These are phyloP conservation scores for Diaporthe sp. DNA, from an alignment of 2,329 filamentous ascomycete genomes.

Conservation along the genomic window DNA sequence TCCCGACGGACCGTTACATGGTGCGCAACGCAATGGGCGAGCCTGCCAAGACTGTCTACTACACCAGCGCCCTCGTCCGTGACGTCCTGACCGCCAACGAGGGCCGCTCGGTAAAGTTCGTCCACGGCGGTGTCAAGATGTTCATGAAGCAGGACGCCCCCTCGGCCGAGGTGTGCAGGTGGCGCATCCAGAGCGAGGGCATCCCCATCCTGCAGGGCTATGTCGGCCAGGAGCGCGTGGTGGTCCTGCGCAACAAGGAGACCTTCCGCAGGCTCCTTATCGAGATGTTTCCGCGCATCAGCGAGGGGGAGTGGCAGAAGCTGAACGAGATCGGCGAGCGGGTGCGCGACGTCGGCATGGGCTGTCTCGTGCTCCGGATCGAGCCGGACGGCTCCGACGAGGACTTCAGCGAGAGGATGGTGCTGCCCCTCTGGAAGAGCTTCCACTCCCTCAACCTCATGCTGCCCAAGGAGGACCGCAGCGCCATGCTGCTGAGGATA, in stretches of 20 bases:
- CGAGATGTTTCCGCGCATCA: conserved; percentile 96
- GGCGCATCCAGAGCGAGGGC: conserved; percentile 96
- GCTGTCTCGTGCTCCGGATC: conserved; percentile 89
- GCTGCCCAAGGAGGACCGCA: conserved; percentile 96
- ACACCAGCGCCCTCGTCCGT: conserved; percentile 85
- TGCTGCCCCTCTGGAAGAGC: conserved; percentile 93
- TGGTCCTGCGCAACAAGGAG: conserved; percentile 79
- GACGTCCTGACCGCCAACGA: conserved; percentile 90
- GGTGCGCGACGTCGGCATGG: conserved; percentile 83
- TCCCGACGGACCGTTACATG: conserved; percentile 93
- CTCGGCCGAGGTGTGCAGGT: conserved; percentile 85
- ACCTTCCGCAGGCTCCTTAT: conserved; percentile 86
- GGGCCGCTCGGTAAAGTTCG: conserved; percentile 90
- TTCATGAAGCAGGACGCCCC: conserved; percentile 98
- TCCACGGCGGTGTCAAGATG: conserved; percentile 98
- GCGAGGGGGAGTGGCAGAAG: conserved; percentile 76
- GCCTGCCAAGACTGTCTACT: conserved; percentile 95
- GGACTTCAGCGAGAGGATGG: conserved; percentile 79
- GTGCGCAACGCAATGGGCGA: conserved; percentile 92
- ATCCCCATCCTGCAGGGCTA: conserved; percentile 92
- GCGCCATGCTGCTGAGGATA: conserved; percentile 89
- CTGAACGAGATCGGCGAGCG: conserved; percentile 90
- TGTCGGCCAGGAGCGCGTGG: conserved; percentile 80
- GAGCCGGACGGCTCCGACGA: conserved; percentile 75
- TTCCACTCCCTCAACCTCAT: conserved; percentile 94